Evolutionary conservation across 2,329 filamentous ascomycete species (phyloP).

Genomic region (Tolypocladium nubicola): DNA sequence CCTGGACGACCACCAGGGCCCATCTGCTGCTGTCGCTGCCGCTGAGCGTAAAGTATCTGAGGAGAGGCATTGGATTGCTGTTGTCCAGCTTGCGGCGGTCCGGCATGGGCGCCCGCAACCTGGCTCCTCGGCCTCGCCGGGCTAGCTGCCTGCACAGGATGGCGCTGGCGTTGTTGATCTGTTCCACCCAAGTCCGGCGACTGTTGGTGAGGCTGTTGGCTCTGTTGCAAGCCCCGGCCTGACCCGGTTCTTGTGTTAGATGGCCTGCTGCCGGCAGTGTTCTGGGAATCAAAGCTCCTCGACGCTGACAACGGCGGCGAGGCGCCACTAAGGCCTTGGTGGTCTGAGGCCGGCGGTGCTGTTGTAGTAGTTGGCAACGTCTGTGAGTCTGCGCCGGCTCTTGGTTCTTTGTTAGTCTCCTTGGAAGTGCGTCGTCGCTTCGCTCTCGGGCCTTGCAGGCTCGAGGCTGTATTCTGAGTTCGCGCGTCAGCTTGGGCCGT

Average conservation of each 20-base stretch:
- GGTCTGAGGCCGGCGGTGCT: constrained; percentile 6
- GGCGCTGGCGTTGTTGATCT: constrained; percentile 1
- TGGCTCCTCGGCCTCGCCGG: constrained; percentile 3
- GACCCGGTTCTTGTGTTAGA: constrained; percentile 1
- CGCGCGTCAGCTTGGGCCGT: background rate
- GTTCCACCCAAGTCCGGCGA: constrained; percentile 2
- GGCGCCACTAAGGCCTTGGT: constrained; percentile 1
- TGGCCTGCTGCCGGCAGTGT: constrained; percentile 1
- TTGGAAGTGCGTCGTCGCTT: constrained; percentile 18
- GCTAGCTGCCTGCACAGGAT: background rate
- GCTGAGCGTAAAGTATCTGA: constrained; percentile 6
- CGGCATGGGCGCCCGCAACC: constrained; percentile 2
- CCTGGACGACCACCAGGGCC: constrained; percentile 3
- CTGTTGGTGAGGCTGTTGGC: constrained; percentile 3
- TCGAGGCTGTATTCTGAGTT: constrained; percentile 1
- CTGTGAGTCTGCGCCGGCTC: constrained; percentile 4
- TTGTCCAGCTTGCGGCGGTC: background rate
- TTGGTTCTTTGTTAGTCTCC: constrained; percentile 7
- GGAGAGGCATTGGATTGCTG: constrained; percentile 2
- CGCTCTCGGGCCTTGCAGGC: constrained; percentile 4
- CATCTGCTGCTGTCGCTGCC: constrained; percentile 6
- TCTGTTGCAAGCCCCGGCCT: constrained; percentile 7
- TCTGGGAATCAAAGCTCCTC: constrained; percentile 9
- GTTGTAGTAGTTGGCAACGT: constrained; percentile 2
- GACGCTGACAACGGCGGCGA: constrained; percentile 3